These are phyloP conservation scores for Trypethelium eluteriae DNA, from an alignment of 495 filamentous ascomycete species.

Conservation along the genomic window DNA sequence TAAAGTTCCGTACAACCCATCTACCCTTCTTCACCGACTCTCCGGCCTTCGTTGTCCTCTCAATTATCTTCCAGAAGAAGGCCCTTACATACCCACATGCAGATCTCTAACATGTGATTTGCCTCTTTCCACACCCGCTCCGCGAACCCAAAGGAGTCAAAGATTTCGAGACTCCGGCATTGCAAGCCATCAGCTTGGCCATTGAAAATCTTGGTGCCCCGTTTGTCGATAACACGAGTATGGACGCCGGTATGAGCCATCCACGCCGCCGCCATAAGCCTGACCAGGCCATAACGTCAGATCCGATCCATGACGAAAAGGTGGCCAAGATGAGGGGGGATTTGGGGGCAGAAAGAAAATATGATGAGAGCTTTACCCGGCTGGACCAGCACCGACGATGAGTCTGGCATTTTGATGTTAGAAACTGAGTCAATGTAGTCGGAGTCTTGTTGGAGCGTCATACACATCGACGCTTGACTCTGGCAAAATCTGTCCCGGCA, in stretches of 20 bases:
- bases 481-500: constrained; percentile 14
- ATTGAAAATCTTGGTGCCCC: constrained; percentile 44
- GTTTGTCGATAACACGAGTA: constrained; percentile 56
- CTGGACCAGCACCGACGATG: constrained; percentile 61
- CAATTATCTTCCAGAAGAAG: background rate
- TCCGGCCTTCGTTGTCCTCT: background rate
- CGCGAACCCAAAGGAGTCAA: constrained; percentile 59
- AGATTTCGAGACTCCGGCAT: constrained; percentile 54
- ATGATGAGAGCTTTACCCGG: constrained; percentile 32
- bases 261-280: constrained; percentile 57
- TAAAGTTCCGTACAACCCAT: background rate
- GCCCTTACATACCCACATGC: constrained; percentile 26
- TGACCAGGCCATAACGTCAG: background rate
- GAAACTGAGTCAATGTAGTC: background rate
- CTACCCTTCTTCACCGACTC: background rate
- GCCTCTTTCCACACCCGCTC: constrained; percentile 54
- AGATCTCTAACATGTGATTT: constrained; percentile 45
- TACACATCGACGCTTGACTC: constrained; percentile 28
- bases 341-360: background rate
- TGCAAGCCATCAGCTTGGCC: constrained; percentile 58
- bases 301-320: background rate
- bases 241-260: constrained; percentile 53
- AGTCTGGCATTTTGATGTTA: constrained; percentile 29
- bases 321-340: background rate
- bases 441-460: constrained; percentile 7